These are phyloP conservation scores for Curvularia lunata DNA, from an alignment of 2,329 filamentous ascomycete species.

Conservation along the genomic window DNA sequence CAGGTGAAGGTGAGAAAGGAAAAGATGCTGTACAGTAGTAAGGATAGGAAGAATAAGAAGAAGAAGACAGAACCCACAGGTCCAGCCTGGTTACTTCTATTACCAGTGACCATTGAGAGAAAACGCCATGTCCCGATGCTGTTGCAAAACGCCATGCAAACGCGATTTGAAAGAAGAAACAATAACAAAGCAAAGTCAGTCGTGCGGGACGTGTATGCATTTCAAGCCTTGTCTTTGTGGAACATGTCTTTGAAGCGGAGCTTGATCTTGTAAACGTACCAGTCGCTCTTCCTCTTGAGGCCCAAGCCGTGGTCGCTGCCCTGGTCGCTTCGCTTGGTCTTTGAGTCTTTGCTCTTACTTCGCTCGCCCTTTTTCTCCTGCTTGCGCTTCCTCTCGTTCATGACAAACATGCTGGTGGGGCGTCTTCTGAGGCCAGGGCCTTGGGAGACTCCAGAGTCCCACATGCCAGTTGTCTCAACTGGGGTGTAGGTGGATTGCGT, in stretches of 20 bases:
- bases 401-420: conserved; percentile 44
- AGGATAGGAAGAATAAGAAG: neutral
- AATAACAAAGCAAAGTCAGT: neutral
- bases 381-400: conserved; percentile 43
- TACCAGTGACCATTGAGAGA: neutral
- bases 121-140: neutral
- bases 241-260: conserved; percentile 19
- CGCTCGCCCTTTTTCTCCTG: conserved; percentile 37
- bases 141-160: neutral
- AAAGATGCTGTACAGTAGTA: neutral
- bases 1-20: neutral
- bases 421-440: conserved; percentile 35
- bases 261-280: conserved; percentile 26
- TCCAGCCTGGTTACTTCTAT: neutral
- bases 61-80: neutral
- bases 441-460: conserved; percentile 45
- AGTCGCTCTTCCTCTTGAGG: conserved; percentile 19
- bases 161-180: neutral
- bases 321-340: conserved; percentile 24
- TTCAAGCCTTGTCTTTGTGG: conserved; percentile 18
- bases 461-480: conserved; percentile 43
- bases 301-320: conserved; percentile 14
- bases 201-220: neutral
- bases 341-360: conserved; percentile 36
- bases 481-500: conserved; percentile 24